Evolutionary conservation across 1,284 basidiomycete genomes (phyloP).

Genomic region (Apiotrichum veenhuisii): DNA sequence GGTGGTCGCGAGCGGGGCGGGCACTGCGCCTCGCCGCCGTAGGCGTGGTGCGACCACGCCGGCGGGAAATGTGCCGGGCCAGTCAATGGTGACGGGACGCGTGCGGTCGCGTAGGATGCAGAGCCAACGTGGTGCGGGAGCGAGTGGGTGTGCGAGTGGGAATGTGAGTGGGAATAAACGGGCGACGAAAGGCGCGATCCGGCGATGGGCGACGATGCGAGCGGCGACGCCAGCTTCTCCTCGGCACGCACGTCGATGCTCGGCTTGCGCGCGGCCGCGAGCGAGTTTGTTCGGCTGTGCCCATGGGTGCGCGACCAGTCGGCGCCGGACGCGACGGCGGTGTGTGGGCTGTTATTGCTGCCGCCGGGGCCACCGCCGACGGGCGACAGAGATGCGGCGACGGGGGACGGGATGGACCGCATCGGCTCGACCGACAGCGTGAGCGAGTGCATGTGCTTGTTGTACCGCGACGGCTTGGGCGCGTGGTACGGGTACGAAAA

Average conservation of each 20-base stretch:
- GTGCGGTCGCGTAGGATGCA: too few species aligned
- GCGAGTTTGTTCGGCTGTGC: not conserved
- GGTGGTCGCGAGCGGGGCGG: slow-evolving; percentile 4
- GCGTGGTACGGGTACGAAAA: not conserved
- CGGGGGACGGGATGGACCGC: slow-evolving; percentile 1
- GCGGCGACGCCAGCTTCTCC: slow-evolving; percentile 9
- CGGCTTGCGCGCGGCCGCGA: slow-evolving; percentile 3
- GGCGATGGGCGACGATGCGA: not conserved
- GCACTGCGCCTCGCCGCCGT: slow-evolving; percentile 5
- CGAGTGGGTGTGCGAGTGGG: too few species aligned
- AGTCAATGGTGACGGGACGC: slow-evolving; percentile 5
- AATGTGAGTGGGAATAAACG: too few species aligned
- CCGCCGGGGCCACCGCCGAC: not conserved
- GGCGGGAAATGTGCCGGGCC: slow-evolving; percentile 12
- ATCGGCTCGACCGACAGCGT: slow-evolving; percentile 5
- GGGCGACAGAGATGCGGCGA: not conserved
- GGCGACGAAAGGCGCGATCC: not conserved
- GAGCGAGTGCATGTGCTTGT: not conserved
- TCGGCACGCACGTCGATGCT: slow-evolving; percentile 4
- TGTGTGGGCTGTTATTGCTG: too few species aligned
- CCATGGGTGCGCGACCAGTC: slow-evolving; percentile 3
- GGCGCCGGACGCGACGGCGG: not conserved
- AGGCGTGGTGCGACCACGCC: slow-evolving; percentile 8
- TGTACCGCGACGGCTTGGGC: not conserved
- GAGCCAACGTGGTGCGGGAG: not conserved